A percentile compares a stretch with the other conserved stretches of the same genome.
Evolutionary conservation across 306 rosid species (phyloP).

Genomic region (Begonia fuchsioides): DNA sequence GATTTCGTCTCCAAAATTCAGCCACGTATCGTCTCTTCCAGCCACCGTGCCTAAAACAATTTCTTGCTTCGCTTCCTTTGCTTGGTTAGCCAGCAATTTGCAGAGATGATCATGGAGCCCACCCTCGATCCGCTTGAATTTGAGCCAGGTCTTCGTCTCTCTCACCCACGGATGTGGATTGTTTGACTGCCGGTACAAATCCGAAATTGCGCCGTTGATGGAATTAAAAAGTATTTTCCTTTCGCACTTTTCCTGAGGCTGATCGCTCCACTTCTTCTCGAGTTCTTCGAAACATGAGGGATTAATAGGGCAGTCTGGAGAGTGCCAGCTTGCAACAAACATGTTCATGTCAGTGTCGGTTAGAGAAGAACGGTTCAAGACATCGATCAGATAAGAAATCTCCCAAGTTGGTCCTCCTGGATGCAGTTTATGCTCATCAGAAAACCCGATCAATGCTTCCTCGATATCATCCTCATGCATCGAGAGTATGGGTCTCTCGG

Average conservation of each 20-base stretch:
- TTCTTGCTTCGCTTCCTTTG: slow-evolving; percentile 18
- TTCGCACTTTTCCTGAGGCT: slow-evolving; percentile 33
- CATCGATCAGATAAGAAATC: slow-evolving; percentile 39
- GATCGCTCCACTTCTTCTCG: slow-evolving; percentile 36
- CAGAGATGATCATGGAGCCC: slow-evolving; percentile 30
- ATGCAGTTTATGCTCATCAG: slow-evolving; percentile 12
- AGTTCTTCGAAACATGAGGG: slow-evolving; percentile 44
- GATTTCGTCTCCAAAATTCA: slow-evolving; percentile 35
- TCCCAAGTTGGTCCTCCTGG: slow-evolving; percentile 61
- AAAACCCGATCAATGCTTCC: slow-evolving; percentile 20
- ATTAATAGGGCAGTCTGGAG: slow-evolving; percentile 46
- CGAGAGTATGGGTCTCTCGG: slow-evolving; percentile 34
- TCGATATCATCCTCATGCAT: no score
- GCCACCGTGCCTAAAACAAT: no score
- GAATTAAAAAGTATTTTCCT: slow-evolving; percentile 65
- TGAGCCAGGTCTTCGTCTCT: slow-evolving; percentile 6
- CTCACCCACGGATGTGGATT: slow-evolving; percentile 44
- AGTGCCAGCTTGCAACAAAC: slow-evolving; percentile 28
- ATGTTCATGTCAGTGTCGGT: slow-evolving; percentile 20
- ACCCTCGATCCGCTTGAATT: slow-evolving; percentile 19
- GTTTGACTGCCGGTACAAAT: slow-evolving; percentile 24
- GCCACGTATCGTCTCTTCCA: slow-evolving; percentile 41
- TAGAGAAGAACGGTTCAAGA: slow-evolving; percentile 40
- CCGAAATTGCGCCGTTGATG: slow-evolving; percentile 39
- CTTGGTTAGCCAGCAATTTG: slow-evolving; percentile 28